Conservation (phyloP, 352 stramenopile species). For the Thalassiosira hispida region DNA sequence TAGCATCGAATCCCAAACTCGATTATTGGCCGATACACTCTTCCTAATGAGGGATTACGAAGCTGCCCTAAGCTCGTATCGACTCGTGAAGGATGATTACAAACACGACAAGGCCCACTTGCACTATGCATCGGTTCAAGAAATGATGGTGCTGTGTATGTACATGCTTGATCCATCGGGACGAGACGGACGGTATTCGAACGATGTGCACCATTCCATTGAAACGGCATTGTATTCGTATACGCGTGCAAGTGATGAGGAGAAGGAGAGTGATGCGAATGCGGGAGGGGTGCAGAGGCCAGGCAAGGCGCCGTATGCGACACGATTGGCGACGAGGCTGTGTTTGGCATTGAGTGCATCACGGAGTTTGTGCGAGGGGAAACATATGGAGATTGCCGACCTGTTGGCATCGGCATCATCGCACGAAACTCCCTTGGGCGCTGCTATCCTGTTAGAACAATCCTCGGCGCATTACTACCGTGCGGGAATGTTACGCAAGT, state of each 20-base stretch:
- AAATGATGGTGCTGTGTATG: constrained; percentile 85
- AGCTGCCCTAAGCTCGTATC: constrained; percentile 75
- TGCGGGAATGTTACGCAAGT: constrained; percentile 78
- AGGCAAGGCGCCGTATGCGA: constrained; percentile 57
- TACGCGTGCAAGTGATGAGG: constrained; percentile 70
- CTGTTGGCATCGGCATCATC: constrained; percentile 77
- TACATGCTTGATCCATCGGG: constrained; percentile 65
- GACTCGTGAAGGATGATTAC: constrained; percentile 86
- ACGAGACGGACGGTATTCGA: constrained; percentile 57
- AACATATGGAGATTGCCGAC: constrained; percentile 82
- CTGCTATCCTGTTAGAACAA: constrained; percentile 81
- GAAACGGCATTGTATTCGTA: constrained; percentile 80
- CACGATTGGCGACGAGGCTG: constrained; percentile 71
- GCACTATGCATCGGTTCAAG: constrained; percentile 78
- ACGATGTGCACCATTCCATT: constrained; percentile 59
- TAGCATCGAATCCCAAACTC: constrained; percentile 82
- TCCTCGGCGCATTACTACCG: constrained; percentile 76
- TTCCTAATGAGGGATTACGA: constrained; percentile 87
- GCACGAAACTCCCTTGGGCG: constrained; percentile 79
- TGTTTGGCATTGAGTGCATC: constrained; percentile 68
- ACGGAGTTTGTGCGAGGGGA: constrained; percentile 49
- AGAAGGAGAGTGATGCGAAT: constrained; percentile 45
- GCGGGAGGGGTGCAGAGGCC: constrained; percentile 37
- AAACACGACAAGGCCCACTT: constrained; percentile 82
- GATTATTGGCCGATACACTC: constrained; percentile 81